A percentile compares a stretch with the other conserved stretches of the same genome.
Evolutionary conservation across 805 yeast genomes (phyloP).

Genomic region (Wickerhamiella allomyrinae): DNA sequence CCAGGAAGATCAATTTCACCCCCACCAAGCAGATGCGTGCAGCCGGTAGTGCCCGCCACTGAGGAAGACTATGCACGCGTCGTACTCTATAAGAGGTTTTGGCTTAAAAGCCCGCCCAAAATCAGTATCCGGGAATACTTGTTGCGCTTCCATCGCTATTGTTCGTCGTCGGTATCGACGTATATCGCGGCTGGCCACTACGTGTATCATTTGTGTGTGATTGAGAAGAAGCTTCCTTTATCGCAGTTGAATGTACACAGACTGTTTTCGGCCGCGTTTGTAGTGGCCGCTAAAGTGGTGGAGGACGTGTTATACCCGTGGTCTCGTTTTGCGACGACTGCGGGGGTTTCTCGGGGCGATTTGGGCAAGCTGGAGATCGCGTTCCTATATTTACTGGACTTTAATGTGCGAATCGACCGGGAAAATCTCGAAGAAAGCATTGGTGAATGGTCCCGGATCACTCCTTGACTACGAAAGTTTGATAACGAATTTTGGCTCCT

Average conservation of each 20-base stretch:
- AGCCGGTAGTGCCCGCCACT: not conserved
- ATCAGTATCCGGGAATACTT: constrained; percentile 24
- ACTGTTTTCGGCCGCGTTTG: constrained; percentile 30
- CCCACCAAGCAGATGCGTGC: not conserved
- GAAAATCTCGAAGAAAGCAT: constrained; percentile 24
- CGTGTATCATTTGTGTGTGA: constrained; percentile 24
- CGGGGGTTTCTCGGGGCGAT: constrained; percentile 33
- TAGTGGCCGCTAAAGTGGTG: constrained; percentile 34
- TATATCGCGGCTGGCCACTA: constrained; percentile 26
- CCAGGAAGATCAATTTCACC: not conserved
- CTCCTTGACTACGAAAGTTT: no score
- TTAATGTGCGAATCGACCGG: constrained; percentile 34
- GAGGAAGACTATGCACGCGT: not conserved
- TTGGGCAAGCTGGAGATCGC: constrained; percentile 37
- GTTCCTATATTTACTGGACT: constrained; percentile 35
- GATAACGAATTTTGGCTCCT: no score
- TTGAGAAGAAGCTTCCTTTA: constrained; percentile 22
- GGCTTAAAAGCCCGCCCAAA: constrained; percentile 17
- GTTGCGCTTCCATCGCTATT: constrained; percentile 27
- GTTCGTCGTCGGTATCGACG: constrained; percentile 27
- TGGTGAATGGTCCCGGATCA: constrained; percentile 8
- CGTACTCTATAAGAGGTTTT: constrained; percentile 13
- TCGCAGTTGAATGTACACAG: constrained; percentile 30
- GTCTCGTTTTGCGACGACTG: constrained; percentile 33
- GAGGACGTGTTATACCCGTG: constrained; percentile 36